Percentiles rank a stretch among this genome's conserved stretches.
Evolutionary conservation across 768 basidiomycete genomes (phyloP).

Genomic region (Mycena latifolia): DNA sequence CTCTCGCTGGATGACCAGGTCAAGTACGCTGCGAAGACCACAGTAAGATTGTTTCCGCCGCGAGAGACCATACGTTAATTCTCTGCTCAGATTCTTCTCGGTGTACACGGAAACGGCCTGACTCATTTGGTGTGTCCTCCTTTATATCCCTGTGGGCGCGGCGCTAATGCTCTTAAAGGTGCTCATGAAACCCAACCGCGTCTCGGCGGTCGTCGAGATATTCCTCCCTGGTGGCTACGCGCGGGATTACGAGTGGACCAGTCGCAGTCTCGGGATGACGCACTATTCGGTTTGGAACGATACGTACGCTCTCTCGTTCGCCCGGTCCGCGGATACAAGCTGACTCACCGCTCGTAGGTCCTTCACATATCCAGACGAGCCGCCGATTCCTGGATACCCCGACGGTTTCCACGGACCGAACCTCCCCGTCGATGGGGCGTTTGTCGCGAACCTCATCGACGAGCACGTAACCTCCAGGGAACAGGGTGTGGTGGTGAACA

Average conservation of each 20-base stretch:
- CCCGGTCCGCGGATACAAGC: neutral
- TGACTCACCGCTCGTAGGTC: no score
- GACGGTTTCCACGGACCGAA: constrained; percentile 73
- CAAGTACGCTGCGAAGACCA: constrained; percentile 62
- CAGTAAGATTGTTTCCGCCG: constrained; percentile 48
- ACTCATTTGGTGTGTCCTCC: constrained; percentile 59
- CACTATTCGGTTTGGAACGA: constrained; percentile 74
- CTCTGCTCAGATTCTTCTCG: constrained; percentile 57
- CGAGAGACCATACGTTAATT: neutral
- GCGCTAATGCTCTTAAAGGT: constrained; percentile 35
- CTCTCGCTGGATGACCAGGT: constrained; percentile 71
- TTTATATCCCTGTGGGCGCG: neutral
- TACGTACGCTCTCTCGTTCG: constrained; percentile 40
- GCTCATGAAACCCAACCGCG: constrained; percentile 68
- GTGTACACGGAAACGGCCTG: constrained; percentile 70
- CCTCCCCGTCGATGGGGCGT: constrained; percentile 66
- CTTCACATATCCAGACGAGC: constrained; percentile 32
- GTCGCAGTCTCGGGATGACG: constrained; percentile 62
- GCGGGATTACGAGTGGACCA: constrained; percentile 75
- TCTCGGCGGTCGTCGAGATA: constrained; percentile 72
- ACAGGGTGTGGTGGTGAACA: neutral
- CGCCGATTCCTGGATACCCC: constrained; percentile 56
- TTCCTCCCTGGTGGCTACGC: constrained; percentile 72
- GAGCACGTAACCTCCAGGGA: constrained; percentile 55
- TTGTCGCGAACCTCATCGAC: constrained; percentile 66